phyloP scores from a whole-genome alignment of 2,329 filamentous ascomycete species.

The Dactylellina drechsleri region DNA sequence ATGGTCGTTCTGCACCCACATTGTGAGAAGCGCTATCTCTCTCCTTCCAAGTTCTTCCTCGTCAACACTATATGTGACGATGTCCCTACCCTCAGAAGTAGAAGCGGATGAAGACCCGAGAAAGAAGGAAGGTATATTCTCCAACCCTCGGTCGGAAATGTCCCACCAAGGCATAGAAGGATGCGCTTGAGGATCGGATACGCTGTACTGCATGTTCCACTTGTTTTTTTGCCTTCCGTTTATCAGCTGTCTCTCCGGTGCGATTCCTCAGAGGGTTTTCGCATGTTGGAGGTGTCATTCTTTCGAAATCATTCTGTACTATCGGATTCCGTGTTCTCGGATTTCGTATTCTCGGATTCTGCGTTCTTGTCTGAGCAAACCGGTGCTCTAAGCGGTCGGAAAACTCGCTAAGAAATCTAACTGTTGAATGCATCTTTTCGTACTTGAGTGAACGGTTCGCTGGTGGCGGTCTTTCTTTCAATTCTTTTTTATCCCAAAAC shows the following conservation, averaged over 20 bases:
- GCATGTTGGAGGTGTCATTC: not conserved
- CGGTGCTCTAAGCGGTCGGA: not conserved
- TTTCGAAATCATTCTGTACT: not conserved
- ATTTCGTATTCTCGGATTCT: not conserved
- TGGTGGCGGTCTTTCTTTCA: not conserved
- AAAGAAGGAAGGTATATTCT: not conserved
- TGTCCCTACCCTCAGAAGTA: not conserved
- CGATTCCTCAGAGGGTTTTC: not conserved
- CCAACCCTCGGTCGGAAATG: not conserved
- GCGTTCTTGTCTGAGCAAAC: not conserved
- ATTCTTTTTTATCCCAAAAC: not conserved
- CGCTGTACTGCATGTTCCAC: not conserved
- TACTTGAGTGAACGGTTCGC: not conserved
- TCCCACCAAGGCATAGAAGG: not conserved
- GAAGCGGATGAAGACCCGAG: not conserved
- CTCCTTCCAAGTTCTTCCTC: not conserved
- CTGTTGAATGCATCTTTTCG: slow-evolving; percentile 1
- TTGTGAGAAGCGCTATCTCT: not conserved
- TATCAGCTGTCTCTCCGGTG: not conserved
- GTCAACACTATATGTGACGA: not conserved
- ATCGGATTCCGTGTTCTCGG: too few relatives aligned
- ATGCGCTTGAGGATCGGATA: not conserved
- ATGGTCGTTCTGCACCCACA: not conserved
- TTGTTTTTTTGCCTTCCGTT: not conserved
- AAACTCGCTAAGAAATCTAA: not conserved